Evolutionary conservation across 345 rosid genomes (phyloP).

Genomic region (Cardiospermum halicacabum): DNA sequence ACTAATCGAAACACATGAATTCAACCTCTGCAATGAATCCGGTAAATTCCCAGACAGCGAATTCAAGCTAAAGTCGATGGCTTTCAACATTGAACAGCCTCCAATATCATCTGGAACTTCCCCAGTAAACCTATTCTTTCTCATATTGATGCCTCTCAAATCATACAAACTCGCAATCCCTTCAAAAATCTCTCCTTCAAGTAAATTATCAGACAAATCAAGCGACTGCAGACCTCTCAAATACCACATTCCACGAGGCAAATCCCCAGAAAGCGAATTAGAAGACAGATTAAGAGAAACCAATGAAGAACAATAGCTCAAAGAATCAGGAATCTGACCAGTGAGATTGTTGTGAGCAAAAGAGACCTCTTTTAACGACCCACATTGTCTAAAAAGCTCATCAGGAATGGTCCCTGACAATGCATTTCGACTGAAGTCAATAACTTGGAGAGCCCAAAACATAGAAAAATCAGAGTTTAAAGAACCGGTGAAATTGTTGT

Average conservation of each 20-base stretch:
- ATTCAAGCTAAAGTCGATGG: conserved; percentile 62
- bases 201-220: conserved; percentile 60
- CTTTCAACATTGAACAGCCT: conserved; percentile 42
- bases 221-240: conserved; percentile 51
- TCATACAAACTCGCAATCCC: conserved; percentile 57
- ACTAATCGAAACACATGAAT: conserved; percentile 44
- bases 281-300: conserved; percentile 54
- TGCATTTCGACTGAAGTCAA: conserved; percentile 65
- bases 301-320: conserved; percentile 55
- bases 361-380: conserved; percentile 58
- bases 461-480: conserved; percentile 52
- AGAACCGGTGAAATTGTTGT: conserved; percentile 61
- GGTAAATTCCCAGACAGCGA: conserved; percentile 66
- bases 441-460: conserved; percentile 38
- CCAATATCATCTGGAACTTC: conserved; percentile 62
- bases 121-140: conserved; percentile 59
- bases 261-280: conserved; percentile 65
- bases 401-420: conserved; percentile 67
- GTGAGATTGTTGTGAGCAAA: conserved; percentile 63
- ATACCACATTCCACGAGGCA: conserved; percentile 61
- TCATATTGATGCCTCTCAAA: conserved; percentile 43
- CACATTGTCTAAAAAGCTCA: conserved; percentile 73
- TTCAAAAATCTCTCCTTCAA: conserved; percentile 58
- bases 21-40: conserved; percentile 49
- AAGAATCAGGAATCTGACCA: conserved; percentile 62